Evolutionary conservation across 768 basidiomycete genomes (phyloP).

Genomic region (Termitomyces eurrhizus): DNA sequence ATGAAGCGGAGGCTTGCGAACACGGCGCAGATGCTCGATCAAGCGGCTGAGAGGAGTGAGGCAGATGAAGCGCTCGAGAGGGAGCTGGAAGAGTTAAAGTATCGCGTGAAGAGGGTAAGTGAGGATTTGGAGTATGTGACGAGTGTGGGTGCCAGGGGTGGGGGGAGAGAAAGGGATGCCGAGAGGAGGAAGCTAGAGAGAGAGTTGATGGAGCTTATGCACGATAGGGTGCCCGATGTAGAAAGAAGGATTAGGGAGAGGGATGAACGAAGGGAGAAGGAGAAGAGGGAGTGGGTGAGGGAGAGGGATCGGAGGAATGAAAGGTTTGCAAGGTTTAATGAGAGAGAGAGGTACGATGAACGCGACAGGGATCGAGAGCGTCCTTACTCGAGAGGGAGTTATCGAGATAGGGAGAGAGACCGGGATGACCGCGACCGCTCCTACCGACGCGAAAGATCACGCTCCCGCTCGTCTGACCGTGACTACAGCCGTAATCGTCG

Average conservation of each 20-base stretch:
- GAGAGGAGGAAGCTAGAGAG: constrained; percentile 85
- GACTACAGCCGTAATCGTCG: constrained; percentile 14
- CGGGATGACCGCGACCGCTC: constrained; percentile 21
- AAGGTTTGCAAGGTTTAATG: constrained; percentile 61
- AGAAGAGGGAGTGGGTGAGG: constrained; percentile 73
- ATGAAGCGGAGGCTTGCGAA: constrained; percentile 81
- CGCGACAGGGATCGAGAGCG: constrained; percentile 25
- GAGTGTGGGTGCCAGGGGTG: constrained; percentile 48
- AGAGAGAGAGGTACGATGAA: constrained; percentile 21
- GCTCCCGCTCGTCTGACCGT: constrained; percentile 13
- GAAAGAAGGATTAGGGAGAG: constrained; percentile 79
- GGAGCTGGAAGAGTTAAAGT: constrained; percentile 83
- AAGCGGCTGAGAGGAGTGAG: constrained; percentile 58
- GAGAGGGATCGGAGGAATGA: constrained; percentile 86
- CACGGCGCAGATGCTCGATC: constrained; percentile 79
- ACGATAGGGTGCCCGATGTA: constrained; percentile 88
- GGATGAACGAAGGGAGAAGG: constrained; percentile 71
- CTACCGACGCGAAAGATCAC: constrained; percentile 27
- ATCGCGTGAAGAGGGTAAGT: constrained; percentile 80
- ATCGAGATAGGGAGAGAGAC: constrained; percentile 18
- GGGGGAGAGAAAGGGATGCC: constrained; percentile 71
- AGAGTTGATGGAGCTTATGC: constrained; percentile 80
- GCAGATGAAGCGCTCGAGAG: constrained; percentile 92
- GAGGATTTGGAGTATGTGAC: constrained; percentile 89
- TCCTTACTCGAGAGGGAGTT: constrained; percentile 18